Evolutionary conservation across 345 rosid genomes (phyloP).

Genomic region (Eucalyptus sp.): DNA sequence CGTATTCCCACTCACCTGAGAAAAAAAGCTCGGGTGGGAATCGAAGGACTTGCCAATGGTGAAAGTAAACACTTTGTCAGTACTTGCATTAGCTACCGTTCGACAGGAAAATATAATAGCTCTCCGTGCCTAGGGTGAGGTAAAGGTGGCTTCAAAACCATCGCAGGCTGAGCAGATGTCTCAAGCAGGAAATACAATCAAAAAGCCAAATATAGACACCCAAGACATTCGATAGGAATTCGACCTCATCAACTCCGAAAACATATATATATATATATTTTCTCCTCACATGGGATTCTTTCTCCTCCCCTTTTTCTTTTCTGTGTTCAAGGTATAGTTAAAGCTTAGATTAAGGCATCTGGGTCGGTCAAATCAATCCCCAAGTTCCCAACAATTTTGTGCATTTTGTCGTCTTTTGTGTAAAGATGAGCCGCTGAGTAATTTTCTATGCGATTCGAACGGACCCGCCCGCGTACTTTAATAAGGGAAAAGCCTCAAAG

Average conservation of each 20-base stretch:
- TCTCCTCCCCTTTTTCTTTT: background rate
- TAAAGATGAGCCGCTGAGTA: background rate
- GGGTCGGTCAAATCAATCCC: background rate
- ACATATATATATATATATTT: no score
- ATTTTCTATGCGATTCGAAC: background rate
- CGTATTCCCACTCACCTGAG: no score
- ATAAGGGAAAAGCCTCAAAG: background rate
- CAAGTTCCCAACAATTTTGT: background rate
- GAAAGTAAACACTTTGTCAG: fast-evolving
- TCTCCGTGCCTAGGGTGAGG: fast-evolving
- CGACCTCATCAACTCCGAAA: background rate
- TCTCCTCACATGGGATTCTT: background rate
- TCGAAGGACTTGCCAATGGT: fast-evolving
- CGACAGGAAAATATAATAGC: no score
- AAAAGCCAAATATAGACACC: background rate
- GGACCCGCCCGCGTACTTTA: background rate
- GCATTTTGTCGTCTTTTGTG: background rate
- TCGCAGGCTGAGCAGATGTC: no score
- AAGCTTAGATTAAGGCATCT: background rate
- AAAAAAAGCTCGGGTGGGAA: fast-evolving
- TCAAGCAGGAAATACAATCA: background rate
- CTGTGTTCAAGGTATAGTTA: background rate
- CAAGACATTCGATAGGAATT: background rate
- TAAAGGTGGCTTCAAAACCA: no score
- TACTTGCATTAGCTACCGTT: no score